These are phyloP conservation scores for Passalora sequoiae DNA, from an alignment of 2,329 filamentous ascomycete species.

Conservation along the genomic window DNA sequence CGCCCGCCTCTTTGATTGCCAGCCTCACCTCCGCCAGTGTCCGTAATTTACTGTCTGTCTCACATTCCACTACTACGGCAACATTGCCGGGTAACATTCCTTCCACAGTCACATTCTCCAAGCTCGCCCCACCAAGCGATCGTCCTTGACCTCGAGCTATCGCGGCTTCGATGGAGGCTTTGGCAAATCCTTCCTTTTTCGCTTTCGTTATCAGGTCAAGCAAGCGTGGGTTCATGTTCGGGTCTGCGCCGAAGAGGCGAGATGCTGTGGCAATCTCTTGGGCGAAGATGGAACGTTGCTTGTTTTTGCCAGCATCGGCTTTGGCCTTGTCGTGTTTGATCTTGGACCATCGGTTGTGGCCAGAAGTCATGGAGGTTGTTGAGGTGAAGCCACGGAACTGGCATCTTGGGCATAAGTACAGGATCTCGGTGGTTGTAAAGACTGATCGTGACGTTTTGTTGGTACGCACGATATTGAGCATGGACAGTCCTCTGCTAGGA, in stretches of 20 bases:
- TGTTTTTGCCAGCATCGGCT: slow-evolving; percentile 73
- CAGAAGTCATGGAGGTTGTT: slow-evolving; percentile 42
- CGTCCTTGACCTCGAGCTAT: slow-evolving; percentile 84
- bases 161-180: slow-evolving; percentile 75
- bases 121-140: slow-evolving; percentile 64
- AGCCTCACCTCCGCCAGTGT: slow-evolving; percentile 67
- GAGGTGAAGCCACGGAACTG: slow-evolving; percentile 21
- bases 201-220: slow-evolving; percentile 67
- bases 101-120: slow-evolving; percentile 77
- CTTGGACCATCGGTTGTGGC: slow-evolving; percentile 92
- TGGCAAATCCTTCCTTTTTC: slow-evolving; percentile 82
- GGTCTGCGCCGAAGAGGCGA: slow-evolving; percentile 72
- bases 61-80: slow-evolving; percentile 75
- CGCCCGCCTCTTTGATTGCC: slow-evolving; percentile 67
- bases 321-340: slow-evolving; percentile 93
- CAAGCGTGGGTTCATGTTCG: slow-evolving; percentile 69
- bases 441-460: no score
- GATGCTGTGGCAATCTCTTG: slow-evolving; percentile 70
- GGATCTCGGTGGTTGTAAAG: background rate
- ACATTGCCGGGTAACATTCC: slow-evolving; percentile 68
- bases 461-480: no score
- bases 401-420: slow-evolving; percentile 14
- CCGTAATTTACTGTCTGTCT: slow-evolving; percentile 74
- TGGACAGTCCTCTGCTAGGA: slow-evolving; percentile 31
- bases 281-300: slow-evolving; percentile 61